Base-by-base conservation (phyloP, 2,329 filamentous ascomycete species). In the Neofusicoccum cordaticola region DNA sequence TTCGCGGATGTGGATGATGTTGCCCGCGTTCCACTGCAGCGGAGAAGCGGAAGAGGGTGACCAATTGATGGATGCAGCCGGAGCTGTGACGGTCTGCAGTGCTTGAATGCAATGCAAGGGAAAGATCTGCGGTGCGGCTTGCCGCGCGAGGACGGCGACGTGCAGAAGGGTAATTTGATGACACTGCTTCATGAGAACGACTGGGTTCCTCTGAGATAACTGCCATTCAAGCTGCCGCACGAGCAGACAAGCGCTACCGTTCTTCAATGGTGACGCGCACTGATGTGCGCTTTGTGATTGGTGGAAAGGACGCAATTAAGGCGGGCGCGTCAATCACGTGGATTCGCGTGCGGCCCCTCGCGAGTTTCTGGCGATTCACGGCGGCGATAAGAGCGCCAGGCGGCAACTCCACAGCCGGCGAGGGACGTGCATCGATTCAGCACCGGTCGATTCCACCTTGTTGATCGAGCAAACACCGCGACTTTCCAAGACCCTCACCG, bases 381-480 rank as follows among this genome's bases (percentile, higher is more conserved):
- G 42, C 22, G 27, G 27, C 42, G 31, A 60, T 47, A 35, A 44
- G 52, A 11, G 13, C 11, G 41, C 13, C 41, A 44, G 31, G 34
- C 31, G 50, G 34, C 50, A 52, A 19, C 31, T 19, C 8, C 42
- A 37, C 27, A 31, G 27, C 41, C 56, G 42, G 15, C 56, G 34
- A 60, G 56, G 56, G 56, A 35, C 56, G 41, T 60, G 56, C 56
- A 42, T 22, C 56, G 56, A 47, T 60, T 41, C 41, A 37, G 13
- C 42, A n/a, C 39, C 22, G n/a, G 31, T 60, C 56, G 56, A 60
- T 27, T 47, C 27, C 22, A n/a, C 41, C 37, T 44, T n/a, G 37
- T 47, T 60, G 42, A 47, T 60, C 56, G 56, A 45, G 42, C 41
- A 47, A 47, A 19, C 31, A 37, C 41, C 9, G n/a, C 41, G 15